Percentiles rank a stretch among this genome's conserved stretches.
Evolutionary conservation across 495 filamentous ascomycete genomes (phyloP).

Genomic region (Aspergillus heteromorphus): DNA sequence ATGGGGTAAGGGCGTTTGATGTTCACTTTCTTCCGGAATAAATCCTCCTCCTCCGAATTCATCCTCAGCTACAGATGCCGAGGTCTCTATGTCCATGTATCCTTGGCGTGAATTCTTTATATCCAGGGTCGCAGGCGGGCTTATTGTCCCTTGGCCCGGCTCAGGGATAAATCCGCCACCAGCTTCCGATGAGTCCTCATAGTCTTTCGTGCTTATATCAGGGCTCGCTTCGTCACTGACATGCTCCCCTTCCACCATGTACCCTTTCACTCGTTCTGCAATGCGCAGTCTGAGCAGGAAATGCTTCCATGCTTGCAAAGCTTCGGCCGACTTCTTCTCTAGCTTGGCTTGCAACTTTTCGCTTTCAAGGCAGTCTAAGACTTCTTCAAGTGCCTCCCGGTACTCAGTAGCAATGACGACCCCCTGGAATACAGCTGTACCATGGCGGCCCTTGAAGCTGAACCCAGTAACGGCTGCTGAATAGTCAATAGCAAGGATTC

Average conservation of each 20-base stretch:
- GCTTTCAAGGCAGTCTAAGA: constrained; percentile 58
- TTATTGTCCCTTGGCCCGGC: neutral
- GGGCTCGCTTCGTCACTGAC: constrained; percentile 18
- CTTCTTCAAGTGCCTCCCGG: constrained; percentile 63
- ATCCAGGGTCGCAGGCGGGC: neutral
- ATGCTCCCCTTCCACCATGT: constrained; percentile 50
- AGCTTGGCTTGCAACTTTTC: constrained; percentile 53
- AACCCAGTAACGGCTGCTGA: constrained; percentile 89
- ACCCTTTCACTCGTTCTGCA: constrained; percentile 64
- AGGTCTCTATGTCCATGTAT: neutral
- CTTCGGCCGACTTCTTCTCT: constrained; percentile 49
- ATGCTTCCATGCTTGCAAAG: constrained; percentile 68
- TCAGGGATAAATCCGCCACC: constrained; percentile 34
- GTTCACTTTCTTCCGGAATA: constrained; percentile 13
- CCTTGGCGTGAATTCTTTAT: neutral
- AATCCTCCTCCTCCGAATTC: constrained; percentile 27
- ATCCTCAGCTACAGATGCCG: neutral
- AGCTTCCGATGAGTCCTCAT: constrained; percentile 23
- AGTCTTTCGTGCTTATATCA: constrained; percentile 1
- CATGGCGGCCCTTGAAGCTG: constrained; percentile 72
- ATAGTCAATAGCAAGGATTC: constrained; percentile 75
- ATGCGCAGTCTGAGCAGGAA: constrained; percentile 75
- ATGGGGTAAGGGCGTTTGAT: neutral
- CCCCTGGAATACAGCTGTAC: constrained; percentile 72
- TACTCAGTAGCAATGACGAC: constrained; percentile 68